Conservation (phyloP, 2,329 filamentous ascomycete genomes). For the Teratosphaeria nubilosa region DNA sequence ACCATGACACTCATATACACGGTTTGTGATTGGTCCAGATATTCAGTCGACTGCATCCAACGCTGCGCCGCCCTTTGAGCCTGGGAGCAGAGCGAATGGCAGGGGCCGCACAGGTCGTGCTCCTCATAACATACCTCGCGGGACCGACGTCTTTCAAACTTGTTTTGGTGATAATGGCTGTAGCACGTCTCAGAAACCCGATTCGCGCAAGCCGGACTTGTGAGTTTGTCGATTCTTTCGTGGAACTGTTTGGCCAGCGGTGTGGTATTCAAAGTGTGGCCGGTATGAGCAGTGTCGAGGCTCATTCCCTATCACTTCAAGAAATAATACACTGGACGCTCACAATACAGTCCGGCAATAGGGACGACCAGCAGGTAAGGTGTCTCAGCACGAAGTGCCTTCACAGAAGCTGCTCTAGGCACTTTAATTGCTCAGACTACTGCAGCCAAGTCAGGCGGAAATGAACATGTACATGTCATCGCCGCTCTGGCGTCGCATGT, state of each 20-base stretch:
- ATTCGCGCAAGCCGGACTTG: neutral
- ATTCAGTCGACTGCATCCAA: neutral
- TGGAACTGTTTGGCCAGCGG: neutral
- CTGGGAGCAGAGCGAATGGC: neutral
- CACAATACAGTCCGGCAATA: neutral
- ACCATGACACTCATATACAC: neutral
- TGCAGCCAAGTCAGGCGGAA: neutral
- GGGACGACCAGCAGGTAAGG: neutral
- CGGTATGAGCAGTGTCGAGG: no score
- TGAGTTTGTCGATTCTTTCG: neutral
- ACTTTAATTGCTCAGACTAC: neutral
- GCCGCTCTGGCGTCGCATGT: neutral
- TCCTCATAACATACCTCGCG: neutral
- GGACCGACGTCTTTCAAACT: neutral
- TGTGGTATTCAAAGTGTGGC: no score
- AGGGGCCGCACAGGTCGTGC: no score
- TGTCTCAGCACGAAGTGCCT: no score
- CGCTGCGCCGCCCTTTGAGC: neutral
- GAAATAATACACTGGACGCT: neutral
- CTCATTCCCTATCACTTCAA: neutral
- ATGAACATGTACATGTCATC: neutral
- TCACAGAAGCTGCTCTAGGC: neutral
- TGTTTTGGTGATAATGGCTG: neutral
- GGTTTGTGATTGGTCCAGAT: neutral
- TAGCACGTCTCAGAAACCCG: neutral